phyloP scores from a whole-genome alignment of 2,329 filamentous ascomycete species.

The Talaromyces rugulosus region DNA sequence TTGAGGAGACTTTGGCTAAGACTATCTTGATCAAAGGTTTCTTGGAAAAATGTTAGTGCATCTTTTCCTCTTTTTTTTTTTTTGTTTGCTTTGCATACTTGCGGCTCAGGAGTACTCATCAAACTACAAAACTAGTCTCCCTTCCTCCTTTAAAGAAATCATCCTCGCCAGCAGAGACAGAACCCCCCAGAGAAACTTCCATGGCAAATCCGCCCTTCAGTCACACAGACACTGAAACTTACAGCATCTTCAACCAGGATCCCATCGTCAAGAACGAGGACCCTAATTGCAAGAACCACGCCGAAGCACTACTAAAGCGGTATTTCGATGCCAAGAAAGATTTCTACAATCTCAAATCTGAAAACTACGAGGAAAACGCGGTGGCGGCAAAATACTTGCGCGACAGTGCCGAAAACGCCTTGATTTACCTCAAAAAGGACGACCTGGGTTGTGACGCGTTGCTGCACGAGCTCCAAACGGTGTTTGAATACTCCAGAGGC shows the following conservation, averaged over 20 bases:
- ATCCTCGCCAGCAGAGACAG: not conserved
- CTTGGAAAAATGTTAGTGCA: conserved; percentile 21
- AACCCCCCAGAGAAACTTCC: not conserved
- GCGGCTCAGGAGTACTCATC: not conserved
- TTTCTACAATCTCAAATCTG: conserved; percentile 25
- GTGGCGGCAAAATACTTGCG: conserved; percentile 37
- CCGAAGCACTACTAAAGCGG: conserved; percentile 23
- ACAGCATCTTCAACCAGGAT: not conserved
- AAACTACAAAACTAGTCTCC: not conserved
- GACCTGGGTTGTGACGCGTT: conserved; percentile 18
- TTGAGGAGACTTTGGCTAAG: conserved; percentile 23
- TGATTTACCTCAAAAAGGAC: conserved; percentile 30
- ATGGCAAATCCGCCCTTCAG: not conserved
- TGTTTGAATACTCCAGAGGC: conserved; percentile 29
- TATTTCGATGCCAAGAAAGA: conserved; percentile 36
- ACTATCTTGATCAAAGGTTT: conserved; percentile 24
- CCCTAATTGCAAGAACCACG: conserved; percentile 15
- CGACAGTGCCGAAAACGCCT: conserved; percentile 40
- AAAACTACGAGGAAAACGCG: conserved; percentile 20
- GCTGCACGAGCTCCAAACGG: conserved; percentile 25
- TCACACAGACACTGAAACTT: conserved; percentile 1
- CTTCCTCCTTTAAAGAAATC: not conserved
- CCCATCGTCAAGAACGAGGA: conserved; percentile 6
- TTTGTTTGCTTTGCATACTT: not conserved
- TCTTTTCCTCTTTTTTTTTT: not conserved